These are phyloP conservation scores for Sideroxylon spinosum DNA, from an alignment of 179 eudicot genomes.

Conservation along the genomic window DNA sequence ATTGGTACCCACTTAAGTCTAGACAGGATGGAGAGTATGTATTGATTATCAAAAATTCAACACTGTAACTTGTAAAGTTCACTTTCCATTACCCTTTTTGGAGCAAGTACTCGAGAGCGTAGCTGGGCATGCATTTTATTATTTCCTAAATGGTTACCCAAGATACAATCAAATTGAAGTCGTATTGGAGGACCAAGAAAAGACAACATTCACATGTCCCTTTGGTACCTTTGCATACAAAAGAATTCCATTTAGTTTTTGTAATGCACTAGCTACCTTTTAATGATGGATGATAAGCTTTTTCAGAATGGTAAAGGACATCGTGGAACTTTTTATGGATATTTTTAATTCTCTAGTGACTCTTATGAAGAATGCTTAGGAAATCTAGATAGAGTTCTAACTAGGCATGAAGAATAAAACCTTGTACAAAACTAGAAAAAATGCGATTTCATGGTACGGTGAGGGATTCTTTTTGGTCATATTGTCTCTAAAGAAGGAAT, in stretches of 20 bases:
- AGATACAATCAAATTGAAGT: constrained; percentile 3
- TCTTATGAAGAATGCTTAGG: not conserved
- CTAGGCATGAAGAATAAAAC: not conserved
- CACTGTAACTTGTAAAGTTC: not conserved
- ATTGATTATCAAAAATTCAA: too few relatives aligned
- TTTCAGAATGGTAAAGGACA: not conserved
- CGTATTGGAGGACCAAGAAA: not conserved
- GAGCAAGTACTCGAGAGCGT: not conserved
- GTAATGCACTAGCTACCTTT: too few relatives aligned
- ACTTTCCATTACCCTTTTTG: not conserved
- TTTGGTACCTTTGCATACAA: too few relatives aligned
- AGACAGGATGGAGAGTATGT: not conserved
- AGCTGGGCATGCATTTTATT: not conserved
- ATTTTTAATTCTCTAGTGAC: not conserved
- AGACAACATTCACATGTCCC: too few relatives aligned
- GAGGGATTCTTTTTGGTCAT: not conserved
- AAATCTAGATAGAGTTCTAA: not conserved
- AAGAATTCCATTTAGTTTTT: not conserved
- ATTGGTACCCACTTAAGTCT: not conserved
- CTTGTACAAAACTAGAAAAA: not conserved
- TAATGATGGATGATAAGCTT: not conserved
- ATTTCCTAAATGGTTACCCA: not conserved
- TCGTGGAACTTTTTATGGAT: not conserved
- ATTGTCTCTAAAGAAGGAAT: not conserved
- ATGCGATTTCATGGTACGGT: not conserved